Conservation (phyloP, 2,329 filamentous ascomycete species). For the Madurella mycetomatis region DNA sequence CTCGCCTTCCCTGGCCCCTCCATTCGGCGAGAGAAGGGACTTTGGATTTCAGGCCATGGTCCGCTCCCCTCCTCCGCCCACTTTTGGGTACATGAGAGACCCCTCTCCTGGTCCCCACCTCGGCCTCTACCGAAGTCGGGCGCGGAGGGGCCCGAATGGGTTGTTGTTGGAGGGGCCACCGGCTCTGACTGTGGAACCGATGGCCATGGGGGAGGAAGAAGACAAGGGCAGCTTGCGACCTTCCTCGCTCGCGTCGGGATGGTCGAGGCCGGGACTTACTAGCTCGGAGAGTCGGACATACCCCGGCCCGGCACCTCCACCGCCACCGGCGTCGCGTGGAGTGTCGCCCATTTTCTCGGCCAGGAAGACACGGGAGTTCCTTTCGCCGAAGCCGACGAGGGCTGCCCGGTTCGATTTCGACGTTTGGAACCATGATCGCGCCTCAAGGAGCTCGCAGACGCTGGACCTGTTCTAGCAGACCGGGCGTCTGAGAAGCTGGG, state of each 20-base stretch:
- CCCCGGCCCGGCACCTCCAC: background rate
- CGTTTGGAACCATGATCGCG: slow-evolving; percentile 18
- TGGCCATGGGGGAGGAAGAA: slow-evolving; percentile 12
- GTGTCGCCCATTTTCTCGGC: slow-evolving; percentile 18
- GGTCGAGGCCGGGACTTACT: background rate
- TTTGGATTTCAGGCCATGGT: slow-evolving; percentile 4
- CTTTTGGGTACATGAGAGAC: background rate
- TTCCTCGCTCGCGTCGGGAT: background rate
- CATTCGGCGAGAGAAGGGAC: slow-evolving; percentile 3
- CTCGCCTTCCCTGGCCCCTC: slow-evolving; percentile 8
- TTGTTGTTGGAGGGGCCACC: slow-evolving; percentile 8
- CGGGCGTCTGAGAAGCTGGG: background rate
- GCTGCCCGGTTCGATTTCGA: slow-evolving; percentile 21
- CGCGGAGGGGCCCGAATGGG: background rate
- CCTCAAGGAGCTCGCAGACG: slow-evolving; percentile 2
- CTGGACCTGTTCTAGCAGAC: background rate
- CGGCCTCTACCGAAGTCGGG: background rate
- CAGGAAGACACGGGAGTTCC: slow-evolving; percentile 19
- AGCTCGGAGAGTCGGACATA: background rate
- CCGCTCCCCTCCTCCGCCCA: background rate
- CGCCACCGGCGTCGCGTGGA: slow-evolving; percentile 5
- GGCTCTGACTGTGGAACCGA: slow-evolving; percentile 4
- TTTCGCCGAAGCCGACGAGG: slow-evolving; percentile 19
- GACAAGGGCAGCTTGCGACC: background rate
- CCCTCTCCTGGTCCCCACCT: background rate